These are phyloP conservation scores for Lolium rigidum DNA, from an alignment of 176 grass and related monocot genomes.

Conservation along the genomic window DNA sequence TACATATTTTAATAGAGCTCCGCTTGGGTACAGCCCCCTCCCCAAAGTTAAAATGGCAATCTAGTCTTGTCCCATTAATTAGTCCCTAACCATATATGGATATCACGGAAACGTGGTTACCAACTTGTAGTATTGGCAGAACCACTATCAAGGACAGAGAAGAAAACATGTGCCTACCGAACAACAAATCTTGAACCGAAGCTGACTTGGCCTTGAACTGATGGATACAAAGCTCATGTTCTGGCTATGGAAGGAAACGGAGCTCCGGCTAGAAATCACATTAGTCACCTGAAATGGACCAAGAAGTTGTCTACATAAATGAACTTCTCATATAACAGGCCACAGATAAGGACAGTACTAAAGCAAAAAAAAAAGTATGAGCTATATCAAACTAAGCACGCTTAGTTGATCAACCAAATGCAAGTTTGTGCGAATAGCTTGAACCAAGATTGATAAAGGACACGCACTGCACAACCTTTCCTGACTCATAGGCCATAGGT, in stretches of 20 bases:
- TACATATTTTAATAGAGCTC: constrained; percentile 17
- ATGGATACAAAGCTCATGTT: constrained; percentile 47
- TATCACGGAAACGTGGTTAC: neutral
- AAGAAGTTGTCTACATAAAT: constrained; percentile 37
- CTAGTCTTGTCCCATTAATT: no score
- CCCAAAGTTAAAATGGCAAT: no score
- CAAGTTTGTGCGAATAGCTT: neutral
- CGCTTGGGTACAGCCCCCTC: no score
- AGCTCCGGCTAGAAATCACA: constrained; percentile 43
- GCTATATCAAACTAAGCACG: neutral
- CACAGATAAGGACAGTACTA: neutral
- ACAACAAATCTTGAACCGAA: constrained; percentile 60
- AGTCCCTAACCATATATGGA: neutral
- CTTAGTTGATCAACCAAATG: constrained; percentile 4
- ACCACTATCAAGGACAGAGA: neutral
- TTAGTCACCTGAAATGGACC: constrained; percentile 56
- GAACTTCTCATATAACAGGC: neutral
- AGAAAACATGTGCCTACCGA: constrained; percentile 50
- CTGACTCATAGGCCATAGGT: neutral
- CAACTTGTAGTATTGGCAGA: neutral
- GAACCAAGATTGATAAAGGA: no score
- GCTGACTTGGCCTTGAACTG: constrained; percentile 44
- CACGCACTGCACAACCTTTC: neutral
- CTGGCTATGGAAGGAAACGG: constrained; percentile 54
- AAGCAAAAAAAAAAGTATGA: neutral